These are phyloP conservation scores for Globisporangium cystogenes DNA, from an alignment of 352 stramenopile species.

Conservation along the genomic window DNA sequence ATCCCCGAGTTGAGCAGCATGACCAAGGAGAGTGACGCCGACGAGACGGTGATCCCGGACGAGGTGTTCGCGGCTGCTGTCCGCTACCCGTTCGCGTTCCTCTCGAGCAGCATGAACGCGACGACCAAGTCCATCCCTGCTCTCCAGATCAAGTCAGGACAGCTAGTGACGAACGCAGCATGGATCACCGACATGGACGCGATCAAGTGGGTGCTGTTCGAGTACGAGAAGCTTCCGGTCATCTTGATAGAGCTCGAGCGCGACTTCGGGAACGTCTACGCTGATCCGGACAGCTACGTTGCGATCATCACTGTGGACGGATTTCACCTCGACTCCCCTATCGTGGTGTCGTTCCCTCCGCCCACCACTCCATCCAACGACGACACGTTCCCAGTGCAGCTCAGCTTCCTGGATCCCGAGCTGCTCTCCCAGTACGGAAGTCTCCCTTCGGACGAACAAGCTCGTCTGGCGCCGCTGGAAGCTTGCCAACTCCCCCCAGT, in stretches of 20 bases:
- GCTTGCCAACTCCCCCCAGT: no score
- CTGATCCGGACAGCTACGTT: no score
- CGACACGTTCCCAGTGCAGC: no score
- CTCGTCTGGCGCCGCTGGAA: neutral
- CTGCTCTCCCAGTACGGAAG: no score
- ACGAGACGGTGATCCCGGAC: neutral
- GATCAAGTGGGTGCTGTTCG: conserved; percentile 6
- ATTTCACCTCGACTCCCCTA: no score
- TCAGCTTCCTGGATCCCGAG: no score
- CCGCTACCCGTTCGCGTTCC: conserved; percentile 1
- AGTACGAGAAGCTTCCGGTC: neutral
- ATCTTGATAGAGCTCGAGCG: neutral
- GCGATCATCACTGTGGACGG: no score
- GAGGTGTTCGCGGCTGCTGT: neutral
- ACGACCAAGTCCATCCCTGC: neutral
- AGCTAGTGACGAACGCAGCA: neutral
- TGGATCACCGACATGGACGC: neutral
- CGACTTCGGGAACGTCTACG: neutral
- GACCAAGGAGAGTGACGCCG: neutral
- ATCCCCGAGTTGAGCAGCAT: no score
- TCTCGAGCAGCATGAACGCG: neutral
- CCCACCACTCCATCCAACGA: no score
- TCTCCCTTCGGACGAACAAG: neutral
- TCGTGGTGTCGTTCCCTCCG: no score
- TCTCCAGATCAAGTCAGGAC: neutral